These are phyloP conservation scores for Arctium lappa DNA, from an alignment of 129 eudicot species.

Conservation along the genomic window DNA sequence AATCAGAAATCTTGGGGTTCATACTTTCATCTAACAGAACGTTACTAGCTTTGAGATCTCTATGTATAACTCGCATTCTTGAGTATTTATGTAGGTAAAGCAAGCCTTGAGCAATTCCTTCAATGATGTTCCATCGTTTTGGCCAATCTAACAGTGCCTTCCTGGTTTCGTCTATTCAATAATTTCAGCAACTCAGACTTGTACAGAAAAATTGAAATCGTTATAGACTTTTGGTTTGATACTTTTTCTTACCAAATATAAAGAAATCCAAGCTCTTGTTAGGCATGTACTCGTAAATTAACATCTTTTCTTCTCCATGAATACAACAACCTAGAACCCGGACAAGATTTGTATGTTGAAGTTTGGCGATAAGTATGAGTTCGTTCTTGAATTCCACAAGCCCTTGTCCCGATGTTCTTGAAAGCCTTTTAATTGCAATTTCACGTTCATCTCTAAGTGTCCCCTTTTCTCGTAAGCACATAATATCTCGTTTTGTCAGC, in stretches of 20 bases:
- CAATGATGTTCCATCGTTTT: not conserved
- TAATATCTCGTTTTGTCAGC: no score
- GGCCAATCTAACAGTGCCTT: not conserved
- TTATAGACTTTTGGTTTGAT: not conserved
- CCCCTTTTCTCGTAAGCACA: no score
- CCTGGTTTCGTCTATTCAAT: not conserved
- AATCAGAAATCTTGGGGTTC: conserved; percentile 48
- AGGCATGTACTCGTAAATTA: not conserved
- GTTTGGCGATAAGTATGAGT: no score
- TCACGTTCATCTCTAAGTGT: not conserved
- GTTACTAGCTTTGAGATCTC: conserved; percentile 52
- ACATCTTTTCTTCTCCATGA: no score
- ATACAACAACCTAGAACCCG: no score
- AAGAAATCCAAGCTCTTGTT: not conserved
- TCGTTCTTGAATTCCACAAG: no score
- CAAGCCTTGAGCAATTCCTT: not conserved
- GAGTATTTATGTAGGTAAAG: conserved; percentile 13
- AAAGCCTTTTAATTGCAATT: conserved; percentile 28
- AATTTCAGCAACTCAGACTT: no score
- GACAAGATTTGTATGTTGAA: no score
- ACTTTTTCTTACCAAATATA: not conserved
- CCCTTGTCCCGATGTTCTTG: conserved; percentile 17
- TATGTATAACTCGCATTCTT: conserved; percentile 44
- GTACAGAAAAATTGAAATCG: no score
- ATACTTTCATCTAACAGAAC: conserved; percentile 35